Conservation (phyloP, 2,329 filamentous ascomycete genomes). For the Epichloe gansuensis region DNA sequence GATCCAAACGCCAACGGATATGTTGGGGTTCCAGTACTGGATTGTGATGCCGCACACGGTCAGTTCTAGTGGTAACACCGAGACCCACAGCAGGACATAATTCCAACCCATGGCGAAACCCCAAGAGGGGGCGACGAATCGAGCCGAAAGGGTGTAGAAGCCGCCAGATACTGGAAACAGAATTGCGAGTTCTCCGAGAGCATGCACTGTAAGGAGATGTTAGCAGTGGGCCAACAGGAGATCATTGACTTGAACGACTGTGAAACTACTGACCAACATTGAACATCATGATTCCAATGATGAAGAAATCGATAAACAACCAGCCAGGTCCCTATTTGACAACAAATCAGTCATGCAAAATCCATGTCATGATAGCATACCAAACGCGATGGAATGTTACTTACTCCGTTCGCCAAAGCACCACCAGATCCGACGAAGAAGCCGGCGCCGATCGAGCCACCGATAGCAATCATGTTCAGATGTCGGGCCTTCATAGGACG, state of each 20-base stretch:
- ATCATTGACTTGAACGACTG: background rate
- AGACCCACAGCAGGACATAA: constrained; percentile 35
- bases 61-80: constrained; percentile 34
- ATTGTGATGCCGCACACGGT: constrained; percentile 38
- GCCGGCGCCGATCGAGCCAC: constrained; percentile 40
- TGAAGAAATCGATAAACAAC: constrained; percentile 36
- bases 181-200: constrained; percentile 45
- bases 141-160: constrained; percentile 46
- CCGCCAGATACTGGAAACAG: constrained; percentile 48
- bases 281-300: constrained; percentile 49
- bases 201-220: constrained; percentile 28
- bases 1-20: constrained; percentile 36
- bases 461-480: constrained; percentile 48
- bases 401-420: constrained; percentile 34
- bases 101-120: constrained; percentile 42
- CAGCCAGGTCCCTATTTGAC: constrained; percentile 26
- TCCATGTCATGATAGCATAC: background rate
- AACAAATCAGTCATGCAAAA: background rate
- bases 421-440: constrained; percentile 49
- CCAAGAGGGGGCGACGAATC: constrained; percentile 49
- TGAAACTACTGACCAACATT: constrained; percentile 29
- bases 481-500: constrained; percentile 39
- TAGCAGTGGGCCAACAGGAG: background rate
- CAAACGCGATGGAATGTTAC: constrained; percentile 2
- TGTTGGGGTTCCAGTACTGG: constrained; percentile 35